Evolutionary conservation across 2,329 filamentous ascomycete genomes (phyloP), one percentile per base, ranked within the genome.

Genomic region (Scedosporium dehoogii): DNA sequence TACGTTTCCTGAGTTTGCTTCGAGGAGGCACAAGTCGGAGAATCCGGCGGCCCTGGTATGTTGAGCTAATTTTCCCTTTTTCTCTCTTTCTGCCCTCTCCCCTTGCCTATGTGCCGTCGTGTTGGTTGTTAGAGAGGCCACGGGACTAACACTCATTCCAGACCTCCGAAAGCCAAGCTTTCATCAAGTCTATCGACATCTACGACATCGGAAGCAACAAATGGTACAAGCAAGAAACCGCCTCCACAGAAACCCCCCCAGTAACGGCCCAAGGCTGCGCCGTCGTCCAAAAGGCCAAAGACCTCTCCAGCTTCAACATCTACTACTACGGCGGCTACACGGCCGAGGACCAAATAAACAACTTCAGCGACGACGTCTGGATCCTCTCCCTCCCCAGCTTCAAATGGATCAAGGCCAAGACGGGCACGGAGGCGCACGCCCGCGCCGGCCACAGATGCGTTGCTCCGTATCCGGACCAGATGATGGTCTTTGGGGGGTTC

Each of bases 281-380:
- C 3, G 87, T 91, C 0, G 84, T 91, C 1, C 89, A 85, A n/a
- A 78, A 85, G 0, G 86, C 90, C 14, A 78, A 84, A 55, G 89
- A 92, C 69, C 80, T 79, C 41, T 89, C 88, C 10, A 91, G 87
- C 63, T 90, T 88, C 73, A 92, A 92, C 70, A 86, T 96, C 59
- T 92, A 93, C 76, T 91, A 90, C 75, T 94, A 91, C 68, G 91
- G 89, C 16, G 91, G 91, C 0, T 92, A 88, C 69, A 75, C 85
- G 63, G 85, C 83, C 0, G 66, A 85, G 5, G 63, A 80, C 62
- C 29, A 64, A 0, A 60, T 55, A 0, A 64, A 73, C 0, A 64
- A 71, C 16, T 83, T 78, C 66, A 79, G 72, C 61, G 85, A 91
- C 64, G 88, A 90, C 57, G 88, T 93, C 71, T 94, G 89, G 89